phyloP scores from a whole-genome alignment of 352 stramenopile species.

The Plasmopara halstedii region DNA sequence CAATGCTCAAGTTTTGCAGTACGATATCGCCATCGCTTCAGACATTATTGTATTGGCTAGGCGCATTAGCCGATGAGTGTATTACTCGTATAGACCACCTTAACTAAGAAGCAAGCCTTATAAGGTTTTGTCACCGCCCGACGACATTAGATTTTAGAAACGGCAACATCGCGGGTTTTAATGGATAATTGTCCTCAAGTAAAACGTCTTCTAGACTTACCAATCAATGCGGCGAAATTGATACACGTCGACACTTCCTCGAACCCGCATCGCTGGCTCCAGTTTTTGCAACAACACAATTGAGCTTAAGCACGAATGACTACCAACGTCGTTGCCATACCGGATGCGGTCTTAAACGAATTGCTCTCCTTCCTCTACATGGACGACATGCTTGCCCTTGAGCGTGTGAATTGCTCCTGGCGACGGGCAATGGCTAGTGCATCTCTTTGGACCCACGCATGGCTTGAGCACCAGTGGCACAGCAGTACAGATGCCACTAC shows the following conservation, averaged over 20 bases:
- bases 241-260: constrained; percentile 9
- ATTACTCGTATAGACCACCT: too few relatives aligned
- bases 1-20: too few relatives aligned
- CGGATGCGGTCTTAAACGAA: constrained; percentile 20
- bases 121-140: too few relatives aligned
- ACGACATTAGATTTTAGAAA: too few relatives aligned
- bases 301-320: constrained; percentile 4
- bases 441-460: constrained; percentile 26
- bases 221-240: constrained; percentile 17
- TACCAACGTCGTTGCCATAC: constrained; percentile 8
- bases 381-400: constrained; percentile 46
- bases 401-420: constrained; percentile 35
- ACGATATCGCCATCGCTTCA: too few relatives aligned
- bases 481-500: constrained; percentile 17
- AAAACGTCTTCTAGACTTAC: constrained; percentile 4
- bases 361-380: constrained; percentile 43
- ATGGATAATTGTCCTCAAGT: neutral
- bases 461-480: constrained; percentile 28
- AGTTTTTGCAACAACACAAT: constrained; percentile 17
- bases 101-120: too few relatives aligned
- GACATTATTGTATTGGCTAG: too few relatives aligned
- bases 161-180: too few relatives aligned
- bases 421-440: constrained; percentile 17
- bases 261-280: neutral
- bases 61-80: too few relatives aligned